A percentile compares a stretch with the other conserved stretches of the same genome.
Conservation (phyloP, 2,329 filamentous ascomycete genomes). For the Tolypocladium tundrense region DNA sequence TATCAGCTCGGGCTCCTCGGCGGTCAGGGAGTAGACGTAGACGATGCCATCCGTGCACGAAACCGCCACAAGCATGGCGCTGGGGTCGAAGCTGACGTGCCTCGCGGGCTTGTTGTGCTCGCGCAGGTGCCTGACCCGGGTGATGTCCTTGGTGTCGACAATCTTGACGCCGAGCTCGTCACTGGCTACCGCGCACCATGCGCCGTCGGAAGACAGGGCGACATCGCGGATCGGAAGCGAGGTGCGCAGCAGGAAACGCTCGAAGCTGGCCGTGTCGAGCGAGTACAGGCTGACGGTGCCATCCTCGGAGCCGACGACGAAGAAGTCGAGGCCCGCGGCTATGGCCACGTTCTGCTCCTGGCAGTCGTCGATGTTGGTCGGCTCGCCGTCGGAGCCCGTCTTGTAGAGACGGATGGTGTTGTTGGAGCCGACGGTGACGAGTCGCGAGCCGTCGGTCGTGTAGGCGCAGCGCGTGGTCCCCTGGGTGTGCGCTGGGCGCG, state of each 20-base stretch:
- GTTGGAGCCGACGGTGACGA: constrained; percentile 88
- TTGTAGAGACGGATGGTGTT: constrained; percentile 89
- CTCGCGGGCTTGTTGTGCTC: constrained; percentile 85
- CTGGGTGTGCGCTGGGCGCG: constrained; percentile 66
- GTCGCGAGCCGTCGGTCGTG: constrained; percentile 74
- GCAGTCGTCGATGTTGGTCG: constrained; percentile 82
- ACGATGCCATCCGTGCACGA: constrained; percentile 84
- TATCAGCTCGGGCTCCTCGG: constrained; percentile 70
- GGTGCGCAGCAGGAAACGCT: constrained; percentile 72
- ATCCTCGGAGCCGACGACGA: constrained; percentile 85
- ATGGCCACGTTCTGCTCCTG: constrained; percentile 78
- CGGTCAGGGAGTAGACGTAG: constrained; percentile 77
- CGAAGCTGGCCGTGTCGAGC: constrained; percentile 62
- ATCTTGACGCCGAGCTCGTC: constrained; percentile 90
- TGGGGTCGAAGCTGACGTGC: constrained; percentile 79
- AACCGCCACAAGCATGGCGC: constrained; percentile 62
- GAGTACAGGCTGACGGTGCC: constrained; percentile 93
- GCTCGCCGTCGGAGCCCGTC: constrained; percentile 85
- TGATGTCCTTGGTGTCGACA: constrained; percentile 72
- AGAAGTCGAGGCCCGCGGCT: constrained; percentile 66
- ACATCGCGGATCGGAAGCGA: constrained; percentile 83
- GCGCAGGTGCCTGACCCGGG: constrained; percentile 63
- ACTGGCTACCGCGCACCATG: constrained; percentile 93
- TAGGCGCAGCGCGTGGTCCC: constrained; percentile 83
- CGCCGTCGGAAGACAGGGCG: constrained; percentile 66